Conservation (phyloP, 2,329 filamentous ascomycete genomes). For the Septoria petroselini region DNA sequence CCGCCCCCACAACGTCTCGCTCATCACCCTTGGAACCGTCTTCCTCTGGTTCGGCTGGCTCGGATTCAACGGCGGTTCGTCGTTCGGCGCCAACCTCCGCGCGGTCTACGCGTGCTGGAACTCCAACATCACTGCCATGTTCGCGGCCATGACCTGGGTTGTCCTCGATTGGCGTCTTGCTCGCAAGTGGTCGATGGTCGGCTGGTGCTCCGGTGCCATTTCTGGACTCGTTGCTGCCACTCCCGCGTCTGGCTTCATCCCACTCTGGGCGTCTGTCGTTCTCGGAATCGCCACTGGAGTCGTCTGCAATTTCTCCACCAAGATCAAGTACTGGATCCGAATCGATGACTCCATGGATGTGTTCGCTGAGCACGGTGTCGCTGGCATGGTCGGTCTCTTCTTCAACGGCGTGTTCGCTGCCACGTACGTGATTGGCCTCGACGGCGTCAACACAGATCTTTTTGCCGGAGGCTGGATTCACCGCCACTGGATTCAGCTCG, state of each 20-base stretch:
- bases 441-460: slow-evolving; percentile 65
- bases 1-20: slow-evolving; percentile 95
- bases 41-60: slow-evolving; percentile 99
- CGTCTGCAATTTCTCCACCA: slow-evolving; percentile 80
- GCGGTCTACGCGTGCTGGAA: slow-evolving; percentile 98
- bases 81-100: slow-evolving; percentile 75
- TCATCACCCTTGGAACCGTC: slow-evolving; percentile 92
- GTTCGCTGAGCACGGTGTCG: slow-evolving; percentile 84
- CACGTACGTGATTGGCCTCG: slow-evolving; percentile 68
- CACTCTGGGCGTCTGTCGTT: slow-evolving; percentile 61
- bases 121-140: slow-evolving; percentile 88
- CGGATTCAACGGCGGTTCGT: slow-evolving; percentile 96
- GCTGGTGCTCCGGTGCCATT: slow-evolving; percentile 87
- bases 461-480: slow-evolving; percentile 67
- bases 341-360: slow-evolving; percentile 88
- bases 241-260: slow-evolving; percentile 75
- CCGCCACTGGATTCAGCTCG: slow-evolving; percentile 69
- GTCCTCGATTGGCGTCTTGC: slow-evolving; percentile 92
- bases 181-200: slow-evolving; percentile 91
- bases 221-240: slow-evolving; percentile 85
- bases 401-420: slow-evolving; percentile 72
- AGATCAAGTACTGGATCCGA: slow-evolving; percentile 73
- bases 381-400: slow-evolving; percentile 75
- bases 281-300: slow-evolving; percentile 62
- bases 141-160: slow-evolving; percentile 89